These are phyloP conservation scores for Noccaea bulbosa DNA, from an alignment of 345 rosid genomes.

Conservation along the genomic window DNA sequence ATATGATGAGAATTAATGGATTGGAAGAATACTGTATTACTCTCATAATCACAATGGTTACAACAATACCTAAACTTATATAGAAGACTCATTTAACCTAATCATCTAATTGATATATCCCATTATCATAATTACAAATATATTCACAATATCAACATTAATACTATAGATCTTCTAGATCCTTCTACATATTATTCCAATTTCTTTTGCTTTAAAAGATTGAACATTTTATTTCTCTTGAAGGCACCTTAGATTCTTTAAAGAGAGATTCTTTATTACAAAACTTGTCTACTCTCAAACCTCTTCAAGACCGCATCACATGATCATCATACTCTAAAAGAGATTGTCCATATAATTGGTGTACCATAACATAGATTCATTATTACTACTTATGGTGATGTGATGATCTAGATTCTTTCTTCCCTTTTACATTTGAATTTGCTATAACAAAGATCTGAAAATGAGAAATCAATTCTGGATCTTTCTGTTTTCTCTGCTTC, in stretches of 20 bases:
- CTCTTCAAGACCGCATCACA: constrained; percentile 15
- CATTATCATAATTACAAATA: no score
- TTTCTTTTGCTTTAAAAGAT: constrained; percentile 5
- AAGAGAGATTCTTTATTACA: constrained; percentile 31
- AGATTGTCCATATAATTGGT: constrained; percentile 5
- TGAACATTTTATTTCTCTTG: constrained; percentile 31
- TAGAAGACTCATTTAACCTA: no score
- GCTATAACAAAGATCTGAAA: neutral
- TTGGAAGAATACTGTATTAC: no score
- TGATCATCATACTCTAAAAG: constrained; percentile 19
- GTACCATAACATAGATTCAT: constrained; percentile 1
- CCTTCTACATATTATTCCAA: no score
- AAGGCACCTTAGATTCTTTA: constrained; percentile 46
- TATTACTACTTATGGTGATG: constrained; percentile 28
- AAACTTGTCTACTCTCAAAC: constrained; percentile 10
- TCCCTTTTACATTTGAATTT: neutral
- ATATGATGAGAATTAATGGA: no score
- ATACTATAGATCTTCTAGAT: no score
- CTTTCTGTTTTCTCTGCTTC: constrained; percentile 23
- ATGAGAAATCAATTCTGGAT: constrained; percentile 36
- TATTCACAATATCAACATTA: no score
- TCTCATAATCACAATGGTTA: no score
- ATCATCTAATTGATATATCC: no score
- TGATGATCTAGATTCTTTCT: constrained; percentile 26
- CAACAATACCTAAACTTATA: no score